Evolutionary conservation across 2,329 filamentous ascomycete species (phyloP).

Genomic region (Coleophoma cylindrospora): DNA sequence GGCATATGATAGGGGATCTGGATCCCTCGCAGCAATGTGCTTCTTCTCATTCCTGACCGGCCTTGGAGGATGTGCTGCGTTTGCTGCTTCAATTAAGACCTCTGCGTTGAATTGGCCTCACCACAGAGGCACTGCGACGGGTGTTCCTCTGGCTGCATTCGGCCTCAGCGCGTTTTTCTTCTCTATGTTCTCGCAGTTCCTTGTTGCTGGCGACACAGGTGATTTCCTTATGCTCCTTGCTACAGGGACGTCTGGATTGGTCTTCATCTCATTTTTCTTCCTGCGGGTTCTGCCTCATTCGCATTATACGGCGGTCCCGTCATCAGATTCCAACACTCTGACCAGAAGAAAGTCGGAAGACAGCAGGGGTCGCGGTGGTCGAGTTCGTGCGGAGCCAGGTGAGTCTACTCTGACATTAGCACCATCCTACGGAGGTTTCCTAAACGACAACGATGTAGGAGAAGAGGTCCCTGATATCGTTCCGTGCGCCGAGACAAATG

Average conservation of each 20-base stretch:
- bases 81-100: slow-evolving; percentile 78
- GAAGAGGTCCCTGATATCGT: slow-evolving; percentile 21
- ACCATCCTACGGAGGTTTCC: slow-evolving; percentile 23
- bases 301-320: slow-evolving; percentile 35
- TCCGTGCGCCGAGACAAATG: slow-evolving; percentile 46
- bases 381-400: slow-evolving; percentile 55
- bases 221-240: slow-evolving; percentile 77
- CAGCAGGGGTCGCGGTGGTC: slow-evolving; percentile 31
- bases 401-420: slow-evolving; percentile 40
- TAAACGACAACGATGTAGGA: slow-evolving; percentile 23
- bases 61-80: slow-evolving; percentile 86
- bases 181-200: slow-evolving; percentile 68
- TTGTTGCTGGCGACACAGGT: slow-evolving; percentile 80
- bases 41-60: slow-evolving; percentile 84
- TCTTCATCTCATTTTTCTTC: slow-evolving; percentile 78
- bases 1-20: slow-evolving; percentile 68
- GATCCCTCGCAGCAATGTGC: slow-evolving; percentile 60
- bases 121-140: slow-evolving; percentile 88
- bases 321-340: slow-evolving; percentile 30
- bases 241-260: slow-evolving; percentile 71
- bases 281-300: slow-evolving; percentile 65
- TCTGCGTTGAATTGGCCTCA: slow-evolving; percentile 89
- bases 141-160: slow-evolving; percentile 88
- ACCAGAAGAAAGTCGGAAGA: slow-evolving; percentile 41
- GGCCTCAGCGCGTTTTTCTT: slow-evolving; percentile 97